Percentiles rank a stretch among this genome's conserved stretches.
Conservation (phyloP, 441 rosid genomes). For the Breynia disticha region DNA sequence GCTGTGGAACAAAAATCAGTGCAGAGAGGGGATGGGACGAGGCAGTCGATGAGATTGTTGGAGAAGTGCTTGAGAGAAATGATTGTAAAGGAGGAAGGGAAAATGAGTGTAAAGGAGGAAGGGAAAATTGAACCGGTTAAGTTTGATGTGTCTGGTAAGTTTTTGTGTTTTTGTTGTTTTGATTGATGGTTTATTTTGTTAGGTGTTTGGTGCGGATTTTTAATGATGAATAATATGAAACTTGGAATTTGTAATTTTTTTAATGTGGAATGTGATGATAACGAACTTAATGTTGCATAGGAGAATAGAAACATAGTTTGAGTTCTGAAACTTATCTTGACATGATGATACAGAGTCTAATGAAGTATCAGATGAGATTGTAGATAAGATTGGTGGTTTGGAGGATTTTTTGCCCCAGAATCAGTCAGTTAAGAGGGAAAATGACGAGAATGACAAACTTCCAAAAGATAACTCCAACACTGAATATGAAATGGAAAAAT, state of each 20-base stretch:
- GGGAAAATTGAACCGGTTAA: conserved; percentile 7
- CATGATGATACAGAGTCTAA: too few relatives aligned
- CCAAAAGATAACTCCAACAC: conserved; percentile 6
- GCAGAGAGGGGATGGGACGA: conserved; percentile 44
- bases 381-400: conserved; percentile 10
- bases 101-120: conserved; percentile 35
- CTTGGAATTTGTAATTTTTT: too few relatives aligned
- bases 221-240: too few relatives aligned
- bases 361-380: conserved; percentile 9
- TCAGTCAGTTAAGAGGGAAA: conserved; percentile 16
- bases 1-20: conserved; percentile 21
- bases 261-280: too few relatives aligned
- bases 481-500: conserved; percentile 5
- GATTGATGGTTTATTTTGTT: background rate
- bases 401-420: conserved; percentile 18
- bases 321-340: too few relatives aligned
- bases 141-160: conserved; percentile 25
- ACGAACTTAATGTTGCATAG: too few relatives aligned
- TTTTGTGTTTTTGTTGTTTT: conserved; percentile 11
- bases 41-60: conserved; percentile 61
- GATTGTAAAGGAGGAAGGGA: conserved; percentile 36
- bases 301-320: too few relatives aligned
- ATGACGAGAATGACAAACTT: conserved; percentile 8
- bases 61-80: conserved; percentile 51
- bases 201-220: background rate